Base-by-base conservation (phyloP, 1,284 basidiomycete genomes). In the Hemileccinum hortonii region DNA sequence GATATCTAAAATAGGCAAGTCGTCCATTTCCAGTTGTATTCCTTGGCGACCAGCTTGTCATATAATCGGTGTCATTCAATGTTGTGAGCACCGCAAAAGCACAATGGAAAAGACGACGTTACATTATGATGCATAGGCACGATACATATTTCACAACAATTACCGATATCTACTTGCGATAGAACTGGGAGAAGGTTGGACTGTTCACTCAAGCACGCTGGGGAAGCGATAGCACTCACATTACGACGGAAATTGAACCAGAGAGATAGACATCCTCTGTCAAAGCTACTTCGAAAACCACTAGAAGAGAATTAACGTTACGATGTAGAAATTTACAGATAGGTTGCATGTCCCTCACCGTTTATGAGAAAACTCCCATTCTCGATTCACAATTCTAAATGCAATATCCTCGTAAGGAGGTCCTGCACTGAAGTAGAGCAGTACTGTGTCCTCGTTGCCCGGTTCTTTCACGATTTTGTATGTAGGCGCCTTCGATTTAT, bases 341-440 rank as follows among this genome's bases (percentile, higher is more conserved):
- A 35, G 12, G 40, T 36, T 42, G 18, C 0, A 19, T 43, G 19
- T 18, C 26, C 50, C 78, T 52, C 67, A 90, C 90, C 91, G 82
- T 74, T 94, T 95, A 65, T 99, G 96, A 47, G 92, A 94, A 71
- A 93, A 96, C 66, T 99, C 97, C 97, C 97, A 99, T 70, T 96
- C 94, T 51, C 92, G 82, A 63, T 98, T 94, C 49, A 99, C 96
- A 60, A 99, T 97, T 52, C 94, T 82, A 77, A 99, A 99, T 16
- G 95, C 97, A 58, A 99, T 94, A 66, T 99, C 97, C 73, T 99
- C 97, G 67, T 99, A 99, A 2, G 97, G 97, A 45, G 97, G 97
- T 16, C 97, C 97, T 16, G 97, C 94, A 59, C 84, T 92, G 74
- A 99, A 99, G 58, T 95, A 84, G 42, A 99, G 73, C 19, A 98